Conservation (phyloP, 2,329 filamentous ascomycete genomes). For the Paecilomyces niveus region DNA sequence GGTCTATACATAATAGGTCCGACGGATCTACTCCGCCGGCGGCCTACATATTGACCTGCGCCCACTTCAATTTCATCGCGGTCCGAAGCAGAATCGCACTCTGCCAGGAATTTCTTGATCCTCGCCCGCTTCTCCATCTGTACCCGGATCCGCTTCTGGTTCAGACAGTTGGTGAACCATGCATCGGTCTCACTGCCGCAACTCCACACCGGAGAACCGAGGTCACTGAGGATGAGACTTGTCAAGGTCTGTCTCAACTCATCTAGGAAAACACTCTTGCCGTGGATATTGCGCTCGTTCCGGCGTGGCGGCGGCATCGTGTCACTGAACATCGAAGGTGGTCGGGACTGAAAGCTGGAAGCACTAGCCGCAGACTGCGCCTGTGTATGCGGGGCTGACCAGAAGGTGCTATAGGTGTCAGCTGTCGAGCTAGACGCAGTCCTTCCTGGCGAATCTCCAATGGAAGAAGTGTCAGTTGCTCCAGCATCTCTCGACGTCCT, state of each 20-base stretch:
- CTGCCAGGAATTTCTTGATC: constrained; percentile 31
- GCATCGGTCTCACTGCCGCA: constrained; percentile 85
- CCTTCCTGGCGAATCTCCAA: constrained; percentile 53
- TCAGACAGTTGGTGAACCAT: constrained; percentile 60
- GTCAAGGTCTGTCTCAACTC: constrained; percentile 73
- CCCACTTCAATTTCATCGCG: constrained; percentile 15
- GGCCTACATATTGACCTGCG: constrained; percentile 5
- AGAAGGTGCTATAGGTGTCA: constrained; percentile 74
- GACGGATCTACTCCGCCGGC: constrained; percentile 29
- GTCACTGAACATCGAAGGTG: constrained; percentile 36
- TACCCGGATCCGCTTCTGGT: constrained; percentile 40
- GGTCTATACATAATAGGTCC: constrained; percentile 11
- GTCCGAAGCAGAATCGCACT: constrained; percentile 25
- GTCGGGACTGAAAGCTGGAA: constrained; percentile 48
- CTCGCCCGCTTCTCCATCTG: constrained; percentile 34
- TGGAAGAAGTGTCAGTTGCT: constrained; percentile 54
- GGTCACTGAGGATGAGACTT: constrained; percentile 78
- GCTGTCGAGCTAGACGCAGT: constrained; percentile 64
- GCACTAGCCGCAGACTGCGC: constrained; percentile 57
- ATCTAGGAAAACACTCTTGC: constrained; percentile 70
- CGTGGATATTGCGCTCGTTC: constrained; percentile 44
- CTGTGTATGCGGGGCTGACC: constrained; percentile 74
- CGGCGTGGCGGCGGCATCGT: constrained; percentile 23
- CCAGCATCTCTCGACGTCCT: constrained; percentile 51
- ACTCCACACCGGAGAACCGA: constrained; percentile 80